Conservation (phyloP, 169 alveolate species). For the Cyclospora cayetanensis region DNA sequence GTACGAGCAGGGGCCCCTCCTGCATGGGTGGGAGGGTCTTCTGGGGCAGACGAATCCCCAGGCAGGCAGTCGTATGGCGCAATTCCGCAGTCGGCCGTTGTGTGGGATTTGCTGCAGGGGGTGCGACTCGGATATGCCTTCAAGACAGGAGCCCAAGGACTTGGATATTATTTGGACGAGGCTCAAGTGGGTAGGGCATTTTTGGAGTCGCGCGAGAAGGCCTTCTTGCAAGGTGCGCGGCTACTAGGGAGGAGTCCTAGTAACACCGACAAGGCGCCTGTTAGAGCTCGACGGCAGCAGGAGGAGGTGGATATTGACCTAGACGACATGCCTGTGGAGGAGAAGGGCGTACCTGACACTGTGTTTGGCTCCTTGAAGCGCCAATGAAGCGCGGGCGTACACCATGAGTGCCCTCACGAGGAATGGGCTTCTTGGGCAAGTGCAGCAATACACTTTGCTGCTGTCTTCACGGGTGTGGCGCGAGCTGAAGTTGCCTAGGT, state of each 20-base stretch:
- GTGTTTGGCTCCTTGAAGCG: neutral
- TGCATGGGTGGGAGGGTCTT: too few relatives aligned
- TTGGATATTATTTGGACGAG: constrained; percentile 66
- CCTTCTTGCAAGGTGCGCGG: neutral
- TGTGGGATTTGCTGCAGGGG: neutral
- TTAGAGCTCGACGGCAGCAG: neutral
- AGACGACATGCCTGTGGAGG: neutral
- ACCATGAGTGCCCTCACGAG: too few relatives aligned
- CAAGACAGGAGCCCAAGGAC: constrained; percentile 45
- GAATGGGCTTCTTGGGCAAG: too few relatives aligned
- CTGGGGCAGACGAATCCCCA: too few relatives aligned
- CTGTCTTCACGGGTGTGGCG: too few relatives aligned
- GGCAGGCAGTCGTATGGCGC: too few relatives aligned
- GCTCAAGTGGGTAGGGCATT: constrained; percentile 16
- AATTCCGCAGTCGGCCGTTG: too few relatives aligned
- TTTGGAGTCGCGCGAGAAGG: neutral
- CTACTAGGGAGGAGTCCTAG: neutral
- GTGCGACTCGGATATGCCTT: constrained; percentile 49
- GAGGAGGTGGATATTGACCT: constrained; percentile 6
- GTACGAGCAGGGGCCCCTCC: too few relatives aligned
- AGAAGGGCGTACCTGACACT: neutral
- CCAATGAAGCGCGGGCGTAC: too few relatives aligned
- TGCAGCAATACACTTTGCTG: too few relatives aligned
- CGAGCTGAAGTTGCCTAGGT: too few relatives aligned
- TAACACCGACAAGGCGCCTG: neutral